Conservation (phyloP, 202 grass and related monocot genomes). For the Zoysia matrella region DNA sequence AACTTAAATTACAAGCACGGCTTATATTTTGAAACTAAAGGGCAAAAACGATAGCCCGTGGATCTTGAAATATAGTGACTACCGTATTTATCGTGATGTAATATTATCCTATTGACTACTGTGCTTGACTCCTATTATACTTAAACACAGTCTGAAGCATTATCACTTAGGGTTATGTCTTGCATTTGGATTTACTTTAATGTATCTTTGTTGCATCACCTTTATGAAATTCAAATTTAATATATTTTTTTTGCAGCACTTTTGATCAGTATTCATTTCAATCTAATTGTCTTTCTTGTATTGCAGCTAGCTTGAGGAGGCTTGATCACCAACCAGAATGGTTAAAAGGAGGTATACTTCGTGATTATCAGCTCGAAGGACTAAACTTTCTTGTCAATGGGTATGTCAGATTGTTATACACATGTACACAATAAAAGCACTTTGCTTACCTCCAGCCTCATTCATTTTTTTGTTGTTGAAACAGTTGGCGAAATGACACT, state of each 20-base stretch:
- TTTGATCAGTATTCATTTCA: not conserved
- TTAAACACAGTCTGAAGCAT: not conserved
- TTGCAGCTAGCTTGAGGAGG: conserved; percentile 96
- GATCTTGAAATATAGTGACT: not conserved
- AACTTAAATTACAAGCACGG: not conserved
- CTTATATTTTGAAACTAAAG: not conserved
- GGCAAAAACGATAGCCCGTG: not conserved
- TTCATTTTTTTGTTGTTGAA: conserved; percentile 35
- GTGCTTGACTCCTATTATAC: no score
- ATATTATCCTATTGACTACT: conserved; percentile 15
- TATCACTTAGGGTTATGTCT: not conserved
- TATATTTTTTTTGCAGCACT: no score
- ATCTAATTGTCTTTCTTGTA: conserved; percentile 17
- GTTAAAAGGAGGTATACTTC: conserved; percentile 96
- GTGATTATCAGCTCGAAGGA: conserved; percentile 99
- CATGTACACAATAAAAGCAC: conserved; percentile 27
- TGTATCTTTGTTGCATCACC: conserved; percentile 8
- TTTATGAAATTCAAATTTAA: not conserved
- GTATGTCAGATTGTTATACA: conserved; percentile 46
- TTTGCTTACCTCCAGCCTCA: conserved; percentile 16
- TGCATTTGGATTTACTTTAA: conserved; percentile 21
- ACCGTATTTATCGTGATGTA: not conserved
- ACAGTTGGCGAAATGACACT: conserved; percentile 98
- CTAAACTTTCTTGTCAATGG: conserved; percentile 99
- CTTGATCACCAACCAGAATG: conserved; percentile 97